Evolutionary conservation across 2,329 filamentous ascomycete genomes (phyloP).

Genomic region (Fusarium pseudoanthophilum): DNA sequence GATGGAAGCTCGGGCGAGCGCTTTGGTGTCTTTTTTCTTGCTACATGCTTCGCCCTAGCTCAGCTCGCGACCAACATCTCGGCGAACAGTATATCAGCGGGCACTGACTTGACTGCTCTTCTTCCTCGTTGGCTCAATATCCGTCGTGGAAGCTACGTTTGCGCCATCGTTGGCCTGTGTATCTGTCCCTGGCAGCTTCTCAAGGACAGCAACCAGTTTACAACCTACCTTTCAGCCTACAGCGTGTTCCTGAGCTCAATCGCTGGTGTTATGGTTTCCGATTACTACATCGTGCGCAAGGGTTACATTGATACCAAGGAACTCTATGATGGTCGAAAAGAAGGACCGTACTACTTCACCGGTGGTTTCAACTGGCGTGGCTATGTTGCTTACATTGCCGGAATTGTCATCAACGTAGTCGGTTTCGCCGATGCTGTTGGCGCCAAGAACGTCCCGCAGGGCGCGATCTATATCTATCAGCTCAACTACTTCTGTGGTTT

Average conservation of each 20-base stretch:
- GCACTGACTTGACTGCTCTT: slow-evolving; percentile 75
- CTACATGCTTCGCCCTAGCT: slow-evolving; percentile 77
- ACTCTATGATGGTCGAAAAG: slow-evolving; percentile 77
- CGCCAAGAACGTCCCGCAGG: slow-evolving; percentile 71
- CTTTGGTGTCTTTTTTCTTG: slow-evolving; percentile 80
- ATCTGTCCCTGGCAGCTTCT: slow-evolving; percentile 91
- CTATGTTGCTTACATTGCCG: slow-evolving; percentile 83
- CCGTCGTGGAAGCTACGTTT: slow-evolving; percentile 87
- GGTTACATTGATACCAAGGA: slow-evolving; percentile 83
- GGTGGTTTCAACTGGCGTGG: slow-evolving; percentile 84
- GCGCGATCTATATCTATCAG: slow-evolving; percentile 87
- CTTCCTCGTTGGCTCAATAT: slow-evolving; percentile 85
- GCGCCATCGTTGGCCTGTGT: slow-evolving; percentile 79
- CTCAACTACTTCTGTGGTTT: slow-evolving; percentile 92
- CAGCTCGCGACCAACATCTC: slow-evolving; percentile 79
- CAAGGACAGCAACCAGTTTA: slow-evolving; percentile 81
- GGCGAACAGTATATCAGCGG: too few species aligned
- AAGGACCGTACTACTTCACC: slow-evolving; percentile 77
- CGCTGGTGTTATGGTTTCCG: slow-evolving; percentile 87
- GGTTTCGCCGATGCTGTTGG: slow-evolving; percentile 89
- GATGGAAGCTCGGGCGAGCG: slow-evolving; percentile 75
- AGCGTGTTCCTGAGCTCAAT: slow-evolving; percentile 95
- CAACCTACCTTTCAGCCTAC: slow-evolving; percentile 90
- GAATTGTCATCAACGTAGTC: slow-evolving; percentile 90
- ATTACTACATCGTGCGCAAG: slow-evolving; percentile 87